Evolutionary conservation across 768 basidiomycete genomes (phyloP).

Genomic region (Xerocomellus chrysenteron): DNA sequence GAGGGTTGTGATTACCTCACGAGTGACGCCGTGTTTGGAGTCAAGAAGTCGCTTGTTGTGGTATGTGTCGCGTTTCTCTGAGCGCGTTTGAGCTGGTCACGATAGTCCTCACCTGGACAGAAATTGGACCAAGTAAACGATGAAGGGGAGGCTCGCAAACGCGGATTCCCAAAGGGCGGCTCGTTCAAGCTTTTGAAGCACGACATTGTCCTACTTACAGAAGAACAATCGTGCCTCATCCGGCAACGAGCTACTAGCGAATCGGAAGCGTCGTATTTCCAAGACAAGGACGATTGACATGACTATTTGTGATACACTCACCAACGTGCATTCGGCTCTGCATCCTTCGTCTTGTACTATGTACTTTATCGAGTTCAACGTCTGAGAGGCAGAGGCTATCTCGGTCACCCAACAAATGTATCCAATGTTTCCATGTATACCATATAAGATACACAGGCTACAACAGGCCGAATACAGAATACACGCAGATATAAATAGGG

Average conservation of each 20-base stretch:
- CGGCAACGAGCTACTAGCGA: constrained; percentile 20
- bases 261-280: constrained; percentile 1
- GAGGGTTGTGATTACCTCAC: constrained; percentile 57
- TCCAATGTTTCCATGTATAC: neutral
- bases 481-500: neutral
- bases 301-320: neutral
- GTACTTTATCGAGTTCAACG: neutral
- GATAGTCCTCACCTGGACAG: constrained; percentile 31
- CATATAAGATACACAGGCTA: neutral
- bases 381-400: neutral
- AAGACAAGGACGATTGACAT: constrained; percentile 1
- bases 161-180: constrained; percentile 44
- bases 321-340: neutral
- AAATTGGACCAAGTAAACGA: constrained; percentile 54
- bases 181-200: constrained; percentile 48
- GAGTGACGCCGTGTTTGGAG: constrained; percentile 81
- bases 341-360: neutral
- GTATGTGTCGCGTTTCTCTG: constrained; percentile 41
- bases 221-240: constrained; percentile 38
- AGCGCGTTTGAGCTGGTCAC: neutral
- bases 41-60: constrained; percentile 73
- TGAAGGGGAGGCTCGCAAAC: constrained; percentile 50
- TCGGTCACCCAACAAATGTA: neutral
- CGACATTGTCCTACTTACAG: constrained; percentile 47
- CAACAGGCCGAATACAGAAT: neutral